These are phyloP conservation scores for Mortierella sp. DNA, from an alignment of 371 early-diverging fungal species.

Conservation along the genomic window DNA sequence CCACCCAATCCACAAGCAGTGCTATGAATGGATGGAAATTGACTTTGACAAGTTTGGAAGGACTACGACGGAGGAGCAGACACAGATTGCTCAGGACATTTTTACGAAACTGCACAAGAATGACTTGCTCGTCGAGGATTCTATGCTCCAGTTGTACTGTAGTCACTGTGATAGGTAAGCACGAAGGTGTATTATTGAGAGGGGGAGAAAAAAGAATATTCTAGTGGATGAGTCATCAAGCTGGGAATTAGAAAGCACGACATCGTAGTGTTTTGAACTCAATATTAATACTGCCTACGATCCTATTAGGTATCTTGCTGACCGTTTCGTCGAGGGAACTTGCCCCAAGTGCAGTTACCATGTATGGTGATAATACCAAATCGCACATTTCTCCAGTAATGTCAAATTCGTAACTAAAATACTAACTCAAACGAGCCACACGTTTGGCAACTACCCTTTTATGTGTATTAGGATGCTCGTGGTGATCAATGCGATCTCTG, in stretches of 20 bases:
- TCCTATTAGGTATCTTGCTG: constrained; percentile 92
- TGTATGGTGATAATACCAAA: constrained; percentile 35
- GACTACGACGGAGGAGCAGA: constrained; percentile 94
- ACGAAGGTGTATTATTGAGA: no score
- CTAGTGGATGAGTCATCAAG: constrained; percentile 1
- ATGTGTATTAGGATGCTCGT: constrained; percentile 80
- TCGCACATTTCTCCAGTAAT: not conserved
- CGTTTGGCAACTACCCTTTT: not conserved
- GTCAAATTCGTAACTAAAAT: not conserved
- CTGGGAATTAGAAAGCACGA: constrained; percentile 3
- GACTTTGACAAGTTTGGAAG: constrained; percentile 99
- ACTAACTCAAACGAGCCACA: not conserved
- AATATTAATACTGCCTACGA: not conserved
- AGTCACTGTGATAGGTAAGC: constrained; percentile 82
- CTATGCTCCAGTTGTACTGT: constrained; percentile 95
- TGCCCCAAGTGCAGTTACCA: constrained; percentile 95
- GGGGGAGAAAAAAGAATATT: not conserved
- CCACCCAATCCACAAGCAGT: constrained; percentile 86
- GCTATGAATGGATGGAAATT: constrained; percentile 98
- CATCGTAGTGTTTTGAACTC: not conserved
- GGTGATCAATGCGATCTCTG: constrained; percentile 99
- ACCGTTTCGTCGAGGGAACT: constrained; percentile 98
- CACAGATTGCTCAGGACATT: constrained; percentile 94
- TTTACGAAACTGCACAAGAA: constrained; percentile 87
- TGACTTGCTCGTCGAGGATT: constrained; percentile 81